Base-by-base conservation (phyloP, 768 basidiomycete species). In the Postia placenta region DNA sequence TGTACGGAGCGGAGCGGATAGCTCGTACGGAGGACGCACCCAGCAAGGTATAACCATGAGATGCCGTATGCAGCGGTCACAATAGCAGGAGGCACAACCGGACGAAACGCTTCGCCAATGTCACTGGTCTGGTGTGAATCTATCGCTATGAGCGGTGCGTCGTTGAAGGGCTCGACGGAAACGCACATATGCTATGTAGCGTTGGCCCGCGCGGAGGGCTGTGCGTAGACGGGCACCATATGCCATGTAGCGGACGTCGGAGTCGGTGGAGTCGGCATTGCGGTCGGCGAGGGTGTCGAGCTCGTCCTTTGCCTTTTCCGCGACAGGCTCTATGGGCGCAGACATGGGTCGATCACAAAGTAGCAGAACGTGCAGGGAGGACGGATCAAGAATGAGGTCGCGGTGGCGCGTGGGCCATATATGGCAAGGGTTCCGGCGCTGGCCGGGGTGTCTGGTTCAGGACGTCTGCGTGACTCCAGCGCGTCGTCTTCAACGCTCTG, bases 61-160 rank as follows among this genome's bases (percentile, higher is more conserved):
- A 91, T 67, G 12, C 85, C 88, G 60, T 92, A 92, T 9, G 85
- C 85, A 28, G 85, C 84, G 2, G 77, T 78, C 11, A 92, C 87
- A 14, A 85, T 52, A 63, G 74, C 74, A 1, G 89, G 83, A 30
- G 79, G 78, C 2, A 89, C 83, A 28, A 91, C 78, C 1, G 88
- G 87, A 9, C 89, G 73, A 63, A 91, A 90, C 1, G 87, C 84
- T 66, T 91, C 89, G 40, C 89, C 89, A 22, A 90, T 69, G 59
- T 89, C 87, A 67, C 85, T 87, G 37, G 85, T 87, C 84, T 87
- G 59, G 22, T 44, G 27, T 51, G 20, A 48, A 37, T 57, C 27
- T 52, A 55, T 64, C 62, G 52, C 56, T 53, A 52, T 50, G 5
- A 40, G 42, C 26, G 28, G 35, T 17, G 28, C 36, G 19, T 36